Evolutionary conservation across 176 grass and related monocot genomes (phyloP).

Genomic region (Areca catechu): DNA sequence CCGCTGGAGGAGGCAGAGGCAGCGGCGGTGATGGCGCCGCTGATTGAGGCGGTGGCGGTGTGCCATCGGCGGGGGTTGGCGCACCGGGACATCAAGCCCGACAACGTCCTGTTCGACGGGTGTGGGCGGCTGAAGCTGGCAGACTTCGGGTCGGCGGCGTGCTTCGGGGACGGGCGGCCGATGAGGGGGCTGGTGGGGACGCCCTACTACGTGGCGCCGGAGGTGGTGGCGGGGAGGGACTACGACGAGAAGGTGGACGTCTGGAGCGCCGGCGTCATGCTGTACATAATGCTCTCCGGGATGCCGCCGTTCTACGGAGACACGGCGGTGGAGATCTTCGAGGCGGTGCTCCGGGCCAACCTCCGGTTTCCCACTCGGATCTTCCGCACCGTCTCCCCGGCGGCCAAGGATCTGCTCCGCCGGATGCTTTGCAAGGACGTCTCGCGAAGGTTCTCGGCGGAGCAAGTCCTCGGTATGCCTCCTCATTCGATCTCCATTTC

Average conservation of each 20-base stretch:
- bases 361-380: constrained; percentile 59
- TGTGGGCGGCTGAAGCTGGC: constrained; percentile 24
- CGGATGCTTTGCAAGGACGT: constrained; percentile 82
- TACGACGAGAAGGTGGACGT: constrained; percentile 88
- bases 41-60: constrained; percentile 46
- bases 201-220: constrained; percentile 82
- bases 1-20: constrained; percentile 51
- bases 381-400: constrained; percentile 50
- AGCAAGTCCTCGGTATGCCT: constrained; percentile 55
- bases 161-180: constrained; percentile 17
- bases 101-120: constrained; percentile 73
- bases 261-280: constrained; percentile 75
- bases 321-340: constrained; percentile 48
- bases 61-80: constrained; percentile 63
- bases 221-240: constrained; percentile 52
- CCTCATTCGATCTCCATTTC: background rate
- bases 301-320: constrained; percentile 66
- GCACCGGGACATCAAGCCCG: constrained; percentile 91
- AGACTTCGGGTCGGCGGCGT: constrained; percentile 76
- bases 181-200: constrained; percentile 66
- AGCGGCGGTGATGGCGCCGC: constrained; percentile 32
- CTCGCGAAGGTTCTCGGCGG: constrained; percentile 65
- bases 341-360: constrained; percentile 42
- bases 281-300: constrained; percentile 66
- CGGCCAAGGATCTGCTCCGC: constrained; percentile 71